Evolutionary conservation across 495 filamentous ascomycete species (phyloP).

Genomic region (Sordaria brevicollis): DNA sequence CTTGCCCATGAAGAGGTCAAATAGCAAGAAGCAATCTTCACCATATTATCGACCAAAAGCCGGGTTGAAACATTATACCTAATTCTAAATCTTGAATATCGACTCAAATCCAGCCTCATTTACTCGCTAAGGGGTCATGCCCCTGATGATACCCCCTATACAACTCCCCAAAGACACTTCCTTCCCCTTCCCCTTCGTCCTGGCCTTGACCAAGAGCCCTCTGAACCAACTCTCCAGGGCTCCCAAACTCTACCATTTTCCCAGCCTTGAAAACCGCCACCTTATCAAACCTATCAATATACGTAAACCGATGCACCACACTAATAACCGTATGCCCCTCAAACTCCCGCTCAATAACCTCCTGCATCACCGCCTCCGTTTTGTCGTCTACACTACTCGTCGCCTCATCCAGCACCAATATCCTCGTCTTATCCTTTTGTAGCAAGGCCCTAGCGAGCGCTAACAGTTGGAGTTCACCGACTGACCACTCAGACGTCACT

Average conservation of each 20-base stretch:
- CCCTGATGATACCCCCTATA: not conserved
- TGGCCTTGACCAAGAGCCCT: not conserved
- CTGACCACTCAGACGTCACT: conserved; percentile 37
- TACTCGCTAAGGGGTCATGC: not conserved
- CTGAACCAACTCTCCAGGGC: conserved; percentile 14
- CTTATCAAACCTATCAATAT: conserved; percentile 30
- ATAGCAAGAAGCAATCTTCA: not conserved
- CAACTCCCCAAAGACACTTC: not conserved
- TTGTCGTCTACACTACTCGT: conserved; percentile 27
- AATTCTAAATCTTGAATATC: not conserved
- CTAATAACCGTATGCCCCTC: conserved; percentile 29
- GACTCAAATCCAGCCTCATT: not conserved
- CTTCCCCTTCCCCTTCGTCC: not conserved
- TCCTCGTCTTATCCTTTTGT: conserved; percentile 8
- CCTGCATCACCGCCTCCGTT: conserved; percentile 30
- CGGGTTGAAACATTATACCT: not conserved
- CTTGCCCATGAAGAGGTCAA: not conserved
- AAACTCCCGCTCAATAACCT: conserved; percentile 31
- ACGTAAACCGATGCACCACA: conserved; percentile 32
- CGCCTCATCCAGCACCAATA: conserved; percentile 24
- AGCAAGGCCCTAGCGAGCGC: conserved; percentile 50
- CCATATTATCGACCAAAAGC: not conserved
- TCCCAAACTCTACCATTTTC: conserved; percentile 27
- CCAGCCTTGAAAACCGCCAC: conserved; percentile 30
- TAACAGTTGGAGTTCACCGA: conserved; percentile 54